Conservation (phyloP, 192 early-diverging fungal genomes). For the Coemansia sp. region DNA sequence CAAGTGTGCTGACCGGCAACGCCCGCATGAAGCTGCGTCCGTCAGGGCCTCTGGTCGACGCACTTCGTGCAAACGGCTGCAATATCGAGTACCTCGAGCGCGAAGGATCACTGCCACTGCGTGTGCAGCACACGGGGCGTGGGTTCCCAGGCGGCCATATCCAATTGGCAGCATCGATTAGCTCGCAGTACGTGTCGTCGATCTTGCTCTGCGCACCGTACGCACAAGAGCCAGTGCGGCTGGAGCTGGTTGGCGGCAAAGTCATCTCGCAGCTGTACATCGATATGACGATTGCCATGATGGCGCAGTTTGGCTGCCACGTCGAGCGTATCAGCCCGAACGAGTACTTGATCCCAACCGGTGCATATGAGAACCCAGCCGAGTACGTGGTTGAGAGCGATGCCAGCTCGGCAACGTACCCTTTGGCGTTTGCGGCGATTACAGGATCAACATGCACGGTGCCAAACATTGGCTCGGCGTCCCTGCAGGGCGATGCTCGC, state of each 20-base stretch:
- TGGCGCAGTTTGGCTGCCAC: slow-evolving; percentile 86
- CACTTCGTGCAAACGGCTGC: slow-evolving; percentile 80
- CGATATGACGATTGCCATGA: slow-evolving; percentile 99
- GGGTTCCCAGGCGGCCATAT: slow-evolving; percentile 87
- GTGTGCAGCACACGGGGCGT: slow-evolving; percentile 65
- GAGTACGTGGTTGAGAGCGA: slow-evolving; percentile 93
- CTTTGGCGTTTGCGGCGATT: slow-evolving; percentile 93
- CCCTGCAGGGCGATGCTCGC: slow-evolving; percentile 88
- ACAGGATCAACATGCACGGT: slow-evolving; percentile 86
- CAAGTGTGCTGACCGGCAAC: slow-evolving; percentile 85
- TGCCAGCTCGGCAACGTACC: slow-evolving; percentile 96
- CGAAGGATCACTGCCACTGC: slow-evolving; percentile 83
- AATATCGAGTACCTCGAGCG: slow-evolving; percentile 73
- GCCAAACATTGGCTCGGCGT: slow-evolving; percentile 88
- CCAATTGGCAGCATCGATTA: slow-evolving; percentile 86
- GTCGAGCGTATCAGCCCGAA: slow-evolving; percentile 74
- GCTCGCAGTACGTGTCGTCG: slow-evolving; percentile 97
- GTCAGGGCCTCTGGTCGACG: slow-evolving; percentile 83
- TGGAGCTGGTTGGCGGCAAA: slow-evolving; percentile 85
- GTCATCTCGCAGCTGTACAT: slow-evolving; percentile 98
- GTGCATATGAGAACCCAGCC: slow-evolving; percentile 76
- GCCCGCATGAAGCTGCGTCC: slow-evolving; percentile 98
- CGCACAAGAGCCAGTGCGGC: slow-evolving; percentile 70
- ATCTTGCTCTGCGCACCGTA: slow-evolving; percentile 96
- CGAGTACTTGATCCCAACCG: slow-evolving; percentile 79